Evolutionary conservation across 345 rosid genomes (phyloP), one percentile per base, ranked within the genome.

Genomic region (Streptanthus diversifolius): DNA sequence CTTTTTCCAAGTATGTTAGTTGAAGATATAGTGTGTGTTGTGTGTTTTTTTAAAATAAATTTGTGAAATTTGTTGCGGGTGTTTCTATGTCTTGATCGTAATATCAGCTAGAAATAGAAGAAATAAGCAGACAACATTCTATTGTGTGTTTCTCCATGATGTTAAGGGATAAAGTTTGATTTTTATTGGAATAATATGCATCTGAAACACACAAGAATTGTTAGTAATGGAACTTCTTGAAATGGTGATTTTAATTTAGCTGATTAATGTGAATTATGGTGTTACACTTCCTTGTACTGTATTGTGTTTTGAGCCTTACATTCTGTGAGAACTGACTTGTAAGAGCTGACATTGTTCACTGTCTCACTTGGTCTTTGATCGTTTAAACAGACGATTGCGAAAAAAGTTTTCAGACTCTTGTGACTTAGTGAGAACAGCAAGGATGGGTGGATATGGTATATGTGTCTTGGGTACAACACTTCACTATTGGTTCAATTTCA

Each of bases 371-470:
- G n/a, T n/a, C n/a, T n/a, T n/a, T n/a, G n/a, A n/a, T 48, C 6
- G 36, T 18, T 68, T 9, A 0, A 30, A 53, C 80, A 88, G 93
- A 82, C 86, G 17, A 75, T 88, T 55, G 65, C 84, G 19, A 66
- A 13, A 40, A 27, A 57, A 36, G n/a, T 67, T 79, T 22, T 77
- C 85, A 0, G 86, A 82, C 47, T 51, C 95, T 40, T 93, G 84
- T 77, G 97, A 93, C 72, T 70, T 88, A 45, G 77, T 71, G 82
- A 85, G 98, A 81, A 88, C 91, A 37, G 66, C 66, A 13, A 85
- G 97, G 25, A 88, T 89, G 98, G 93, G 79, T 29, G 95, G 88
- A 77, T 91, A 91, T 75, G 98, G 95, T 63, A 6, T 87, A 79
- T 15, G 83, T 69, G 41, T 93, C 21, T 66, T 91, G 43, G 97